Evolutionary conservation across 441 rosid genomes (phyloP), one percentile per base, ranked within the genome.

Genomic region (Euphorbia corollata): DNA sequence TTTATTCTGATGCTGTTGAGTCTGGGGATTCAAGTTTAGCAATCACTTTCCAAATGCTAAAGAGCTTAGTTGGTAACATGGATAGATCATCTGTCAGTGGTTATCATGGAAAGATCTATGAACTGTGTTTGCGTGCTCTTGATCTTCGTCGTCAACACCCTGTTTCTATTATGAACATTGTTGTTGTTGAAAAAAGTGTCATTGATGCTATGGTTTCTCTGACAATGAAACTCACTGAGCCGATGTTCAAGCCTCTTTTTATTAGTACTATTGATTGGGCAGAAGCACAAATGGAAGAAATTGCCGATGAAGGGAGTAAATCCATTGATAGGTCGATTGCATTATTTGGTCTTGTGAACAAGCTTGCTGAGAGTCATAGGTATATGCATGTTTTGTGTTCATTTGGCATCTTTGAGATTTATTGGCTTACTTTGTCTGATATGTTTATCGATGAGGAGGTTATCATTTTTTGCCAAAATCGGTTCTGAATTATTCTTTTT

Each of bases 161-260:
- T 57, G 78, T 69, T 61, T 81, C 97, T 53, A 73, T 95, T 71
- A 75, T 69, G 75, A 71, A 85, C 67, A 79, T 95, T 43, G 78
- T 85, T 74, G 80, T 68, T 3, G 92, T 92, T 5, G 99, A 95
- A 70, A 76, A 73, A 77, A 88, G 86, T 70, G 85, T 95, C 16
- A 77, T 86, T 61, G 80, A 67, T 63, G 82, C 95, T 54, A 76
- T 86, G 67, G 66, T 86, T 71, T 68, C 87, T 38, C 83, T 95
- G 76, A 90, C 96, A 48, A 95, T 88, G 93, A 95, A 90, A 75
- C 95, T 95, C 62, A 95, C 97, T 0, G 99, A 95, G 81, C 81
- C 83, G 7, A 90, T 88, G 95, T 95, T 95, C 81, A 92, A 77
- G 74, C 99, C 99, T 12, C 96, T 95, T 69, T 92, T 95, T 68